Base-by-base conservation (phyloP, 2,329 filamentous ascomycete species). In the Apiospora phragmitis region DNA sequence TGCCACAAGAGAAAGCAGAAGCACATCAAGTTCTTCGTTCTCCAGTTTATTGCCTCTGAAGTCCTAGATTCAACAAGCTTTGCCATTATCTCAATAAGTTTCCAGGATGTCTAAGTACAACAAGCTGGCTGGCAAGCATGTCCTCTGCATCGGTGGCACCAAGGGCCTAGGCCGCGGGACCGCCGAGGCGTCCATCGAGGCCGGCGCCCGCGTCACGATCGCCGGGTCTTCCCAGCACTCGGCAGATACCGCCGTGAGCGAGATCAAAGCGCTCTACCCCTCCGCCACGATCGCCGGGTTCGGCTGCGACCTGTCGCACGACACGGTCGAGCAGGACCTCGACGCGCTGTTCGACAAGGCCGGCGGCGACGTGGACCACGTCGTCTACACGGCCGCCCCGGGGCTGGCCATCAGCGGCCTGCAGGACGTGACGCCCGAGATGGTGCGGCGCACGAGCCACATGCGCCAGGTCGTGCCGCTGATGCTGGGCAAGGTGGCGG, bases 401-500 rank as follows among this genome's bases (percentile, higher is more conserved):
- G 67, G 66, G 68, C 74, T 80, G 5, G 16, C 73, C 49, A 16
- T 76, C 9, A 55, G 68, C 21, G 41, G 35, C 7, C 68, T 80
- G 7, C 24, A 71, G 24, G 76, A 75, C 5, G 51, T 81, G 26
- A 78, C 76, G 24, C 70, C 73, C n/a, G 79, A 76, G 1, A 66
- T 65, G 38, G 75, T 81, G 65, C 71, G 71, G 1, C 41, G 65
- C 42, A 77, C 71, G 0, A 70, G 74, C 66, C 80, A 79, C 43
- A 75, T 82, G 73, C 78, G 79, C 8, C 72, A 80, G 68, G 68
- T 77, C 18, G 77, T 77, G n/a, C 79, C 80, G 0, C n/a, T 79
- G n/a, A 70, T 81, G 67, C 55, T 81, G 5, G 80, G 76, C 68
- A 83, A 83, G 71, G 73, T 77, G 0, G 79, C 76, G 7, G 70